Conservation (phyloP, 768 basidiomycete genomes). For the Calocera viscosa region DNA sequence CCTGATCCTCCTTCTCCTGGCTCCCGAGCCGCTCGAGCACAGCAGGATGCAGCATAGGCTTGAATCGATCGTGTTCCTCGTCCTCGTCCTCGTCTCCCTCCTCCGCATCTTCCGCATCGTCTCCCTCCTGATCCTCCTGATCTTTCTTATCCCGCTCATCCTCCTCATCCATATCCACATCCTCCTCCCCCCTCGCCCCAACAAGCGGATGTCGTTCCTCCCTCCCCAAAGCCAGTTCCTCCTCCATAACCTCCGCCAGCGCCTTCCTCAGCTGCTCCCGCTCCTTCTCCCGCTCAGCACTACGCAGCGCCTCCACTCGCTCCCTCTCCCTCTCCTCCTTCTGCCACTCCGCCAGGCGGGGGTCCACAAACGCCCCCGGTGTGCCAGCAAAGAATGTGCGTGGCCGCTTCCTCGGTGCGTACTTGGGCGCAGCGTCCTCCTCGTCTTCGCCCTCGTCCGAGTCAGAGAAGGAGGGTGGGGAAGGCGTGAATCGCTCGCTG, state of each 20-base stretch:
- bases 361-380: not conserved
- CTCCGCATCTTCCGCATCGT: not conserved
- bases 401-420: not conserved
- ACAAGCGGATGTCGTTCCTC: not conserved
- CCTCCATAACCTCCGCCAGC: not conserved
- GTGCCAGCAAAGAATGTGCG: not conserved
- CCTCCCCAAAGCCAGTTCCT: not conserved
- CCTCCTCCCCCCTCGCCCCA: not conserved
- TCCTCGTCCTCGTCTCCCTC: not conserved
- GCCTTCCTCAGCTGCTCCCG: not conserved
- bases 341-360: not conserved
- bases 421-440: not conserved
- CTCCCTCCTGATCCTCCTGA: not conserved
- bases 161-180: not conserved
- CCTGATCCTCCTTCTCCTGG: not conserved
- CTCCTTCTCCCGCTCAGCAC: not conserved
- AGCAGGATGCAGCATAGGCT: not conserved
- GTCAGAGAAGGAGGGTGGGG: not conserved
- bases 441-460: not conserved
- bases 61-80: slow-evolving; percentile 7
- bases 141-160: not conserved
- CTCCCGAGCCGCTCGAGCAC: not conserved
- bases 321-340: not conserved
- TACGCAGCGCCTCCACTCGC: not conserved
- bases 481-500: not conserved